Base-by-base conservation (phyloP, 2,329 filamentous ascomycete species). In the Cucurbitaria berberidis region DNA sequence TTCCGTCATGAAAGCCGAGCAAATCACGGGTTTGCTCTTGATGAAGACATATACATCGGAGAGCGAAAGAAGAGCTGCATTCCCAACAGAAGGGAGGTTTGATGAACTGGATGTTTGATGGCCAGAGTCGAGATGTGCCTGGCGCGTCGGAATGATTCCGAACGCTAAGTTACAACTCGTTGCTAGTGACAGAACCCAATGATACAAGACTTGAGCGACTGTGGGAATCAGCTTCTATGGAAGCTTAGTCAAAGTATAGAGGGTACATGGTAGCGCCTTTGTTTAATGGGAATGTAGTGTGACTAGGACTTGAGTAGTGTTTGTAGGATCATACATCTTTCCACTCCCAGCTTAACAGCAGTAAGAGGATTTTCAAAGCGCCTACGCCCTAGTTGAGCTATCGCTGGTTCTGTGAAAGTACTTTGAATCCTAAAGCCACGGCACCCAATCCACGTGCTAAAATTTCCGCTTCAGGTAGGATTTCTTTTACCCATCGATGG, bases 401-500 rank as follows among this genome's bases (percentile, higher is more conserved):
- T n/a, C n/a, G n/a, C n/a, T n/a, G n/a, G n/a, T n/a, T n/a, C n/a
- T n/a, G n/a, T n/a, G n/a, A n/a, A n/a, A n/a, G n/a, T n/a, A n/a
- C n/a, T n/a, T n/a, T n/a, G n/a, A n/a, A 24, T 24, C 36, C 19
- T 21, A 22, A 39, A 22, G 19, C 36, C 19, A 39, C 21, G 10
- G n/a, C 19, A n/a, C 21, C 9, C 21, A n/a, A 7, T n/a, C 36
- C 36, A 21, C 36, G 18, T 21, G 22, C n/a, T 15, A 15, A 42
- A 27, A 15, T 13, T 42, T 42, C 40, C 40, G 6, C 13, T 29
- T 29, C 6, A 27, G n/a, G 40, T 42, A 42, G 26, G 40, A 42
- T 26, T 18, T 13, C 15, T 13, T 18, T 10, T 42, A 30, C 36
- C 47, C 49, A 52, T 63, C 45, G 60, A 63, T 52, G 38, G 44